A percentile compares a stretch with the other conserved stretches of the same genome.
phyloP scores from a whole-genome alignment of 2,329 filamentous ascomycete genomes.

The Pseudogymnoascus sp. region DNA sequence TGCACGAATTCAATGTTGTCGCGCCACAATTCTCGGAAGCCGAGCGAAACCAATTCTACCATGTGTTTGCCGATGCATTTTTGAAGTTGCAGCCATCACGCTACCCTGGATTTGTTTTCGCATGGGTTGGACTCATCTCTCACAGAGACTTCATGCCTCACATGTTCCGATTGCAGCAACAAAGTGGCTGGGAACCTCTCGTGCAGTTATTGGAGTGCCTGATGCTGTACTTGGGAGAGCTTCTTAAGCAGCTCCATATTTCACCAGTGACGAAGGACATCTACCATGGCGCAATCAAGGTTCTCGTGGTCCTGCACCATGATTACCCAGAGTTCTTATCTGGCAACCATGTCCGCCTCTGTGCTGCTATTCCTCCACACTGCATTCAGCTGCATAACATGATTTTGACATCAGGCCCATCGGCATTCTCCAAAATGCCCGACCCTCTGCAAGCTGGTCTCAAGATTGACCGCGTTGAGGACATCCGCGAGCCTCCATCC shows the following conservation, averaged over 20 bases:
- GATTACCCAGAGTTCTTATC: constrained; percentile 92
- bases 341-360: constrained; percentile 76
- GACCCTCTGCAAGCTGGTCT: constrained; percentile 66
- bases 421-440: constrained; percentile 58
- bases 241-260: constrained; percentile 67
- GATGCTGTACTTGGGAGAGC: constrained; percentile 66
- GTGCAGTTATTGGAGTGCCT: constrained; percentile 66
- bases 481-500: constrained; percentile 60
- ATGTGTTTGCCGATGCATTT: constrained; percentile 65
- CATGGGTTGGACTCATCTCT: constrained; percentile 74
- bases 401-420: constrained; percentile 72
- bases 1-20: constrained; percentile 63
- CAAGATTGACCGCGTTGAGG: constrained; percentile 69
- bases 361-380: constrained; percentile 71
- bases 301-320: constrained; percentile 79
- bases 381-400: constrained; percentile 85
- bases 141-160: constrained; percentile 79
- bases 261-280: constrained; percentile 68
- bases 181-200: constrained; percentile 68
- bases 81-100: constrained; percentile 66
- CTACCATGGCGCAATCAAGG: constrained; percentile 74
- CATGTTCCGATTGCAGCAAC: constrained; percentile 60
- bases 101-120: constrained; percentile 76
- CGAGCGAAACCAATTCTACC: constrained; percentile 63
- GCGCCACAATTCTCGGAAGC: constrained; percentile 50